phyloP scores from a whole-genome alignment of 2,329 filamentous ascomycete species.

The Penicillium sp. region DNA sequence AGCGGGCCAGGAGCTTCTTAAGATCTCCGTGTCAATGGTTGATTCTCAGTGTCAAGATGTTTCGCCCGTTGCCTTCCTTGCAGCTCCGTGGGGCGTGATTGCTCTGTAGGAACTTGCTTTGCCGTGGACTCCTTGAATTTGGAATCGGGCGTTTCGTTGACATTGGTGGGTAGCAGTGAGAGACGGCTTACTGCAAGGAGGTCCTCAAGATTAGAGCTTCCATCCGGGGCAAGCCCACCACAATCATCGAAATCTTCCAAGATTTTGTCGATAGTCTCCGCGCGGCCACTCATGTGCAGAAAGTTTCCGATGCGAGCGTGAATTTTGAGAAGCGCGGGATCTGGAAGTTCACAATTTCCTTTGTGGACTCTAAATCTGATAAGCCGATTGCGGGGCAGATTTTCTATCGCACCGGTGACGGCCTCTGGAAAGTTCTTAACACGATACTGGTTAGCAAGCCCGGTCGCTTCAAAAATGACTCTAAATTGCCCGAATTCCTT shows the following conservation, averaged over 20 bases:
- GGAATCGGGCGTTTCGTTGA: no score
- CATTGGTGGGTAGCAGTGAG: no score
- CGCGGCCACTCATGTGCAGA: constrained; percentile 17
- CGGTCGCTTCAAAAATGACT: constrained; percentile 17
- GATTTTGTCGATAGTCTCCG: constrained; percentile 19
- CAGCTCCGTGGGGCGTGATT: no score
- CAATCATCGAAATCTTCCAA: constrained; percentile 12
- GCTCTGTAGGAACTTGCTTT: no score
- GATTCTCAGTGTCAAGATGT: no score
- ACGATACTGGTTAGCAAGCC: constrained; percentile 13
- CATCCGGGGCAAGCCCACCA: constrained; percentile 11
- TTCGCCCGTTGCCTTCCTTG: no score
- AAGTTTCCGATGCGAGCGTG: constrained; percentile 24
- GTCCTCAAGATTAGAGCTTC: constrained; percentile 16
- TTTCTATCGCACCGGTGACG: neutral
- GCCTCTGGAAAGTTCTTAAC: constrained; percentile 18
- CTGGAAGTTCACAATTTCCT: constrained; percentile 15
- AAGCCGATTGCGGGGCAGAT: constrained; percentile 15
- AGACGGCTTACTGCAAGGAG: constrained; percentile 15
- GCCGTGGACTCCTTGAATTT: no score
- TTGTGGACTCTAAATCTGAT: constrained; percentile 18
- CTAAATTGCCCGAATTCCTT: constrained; percentile 16
- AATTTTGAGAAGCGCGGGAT: constrained; percentile 17
- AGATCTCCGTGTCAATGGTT: no score
- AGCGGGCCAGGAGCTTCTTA: no score